A percentile compares a stretch with the other conserved stretches of the same genome.
phyloP scores from a whole-genome alignment of 257 asterid genomes.

The Buddleja alternifolia region DNA sequence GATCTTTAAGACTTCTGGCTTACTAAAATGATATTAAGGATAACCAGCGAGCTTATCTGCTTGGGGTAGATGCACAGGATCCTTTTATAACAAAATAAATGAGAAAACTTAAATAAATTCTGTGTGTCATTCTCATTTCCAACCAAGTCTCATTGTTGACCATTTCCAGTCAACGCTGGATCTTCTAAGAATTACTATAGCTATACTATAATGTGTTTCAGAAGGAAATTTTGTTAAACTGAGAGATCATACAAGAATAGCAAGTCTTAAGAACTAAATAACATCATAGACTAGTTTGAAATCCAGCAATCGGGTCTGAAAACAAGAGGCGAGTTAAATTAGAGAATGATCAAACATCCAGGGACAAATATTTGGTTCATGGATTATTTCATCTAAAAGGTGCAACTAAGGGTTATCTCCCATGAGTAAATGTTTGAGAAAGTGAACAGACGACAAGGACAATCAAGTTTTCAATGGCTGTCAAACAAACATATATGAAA shows the following conservation, averaged over 20 bases:
- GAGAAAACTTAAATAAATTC: no score
- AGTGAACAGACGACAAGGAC: constrained; percentile 9
- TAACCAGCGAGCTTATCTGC: constrained; percentile 12
- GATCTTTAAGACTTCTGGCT: constrained; percentile 16
- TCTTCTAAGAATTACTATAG: constrained; percentile 5
- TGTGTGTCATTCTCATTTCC: constrained; percentile 1
- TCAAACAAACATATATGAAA: constrained; percentile 16
- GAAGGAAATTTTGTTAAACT: not conserved
- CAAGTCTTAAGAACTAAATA: not conserved
- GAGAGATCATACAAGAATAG: constrained; percentile 1
- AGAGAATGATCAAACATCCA: constrained; percentile 5
- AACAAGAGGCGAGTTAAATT: constrained; percentile 23
- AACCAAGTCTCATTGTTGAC: not conserved
- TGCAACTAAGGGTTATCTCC: constrained; percentile 10
- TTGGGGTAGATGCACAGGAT: constrained; percentile 2
- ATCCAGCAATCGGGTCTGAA: constrained; percentile 3
- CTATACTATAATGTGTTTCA: not conserved
- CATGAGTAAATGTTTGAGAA: constrained; percentile 15
- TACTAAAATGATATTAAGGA: not conserved
- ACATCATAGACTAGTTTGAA: not conserved
- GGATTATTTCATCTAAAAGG: not conserved
- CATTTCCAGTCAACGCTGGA: constrained; percentile 2
- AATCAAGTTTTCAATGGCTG: not conserved
- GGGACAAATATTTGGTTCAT: constrained; percentile 1
- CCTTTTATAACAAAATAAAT: no score